Percentiles rank a stretch among this genome's conserved stretches.
Evolutionary conservation across 768 basidiomycete genomes (phyloP).

Genomic region (Dictyophora rubrovolvata): DNA sequence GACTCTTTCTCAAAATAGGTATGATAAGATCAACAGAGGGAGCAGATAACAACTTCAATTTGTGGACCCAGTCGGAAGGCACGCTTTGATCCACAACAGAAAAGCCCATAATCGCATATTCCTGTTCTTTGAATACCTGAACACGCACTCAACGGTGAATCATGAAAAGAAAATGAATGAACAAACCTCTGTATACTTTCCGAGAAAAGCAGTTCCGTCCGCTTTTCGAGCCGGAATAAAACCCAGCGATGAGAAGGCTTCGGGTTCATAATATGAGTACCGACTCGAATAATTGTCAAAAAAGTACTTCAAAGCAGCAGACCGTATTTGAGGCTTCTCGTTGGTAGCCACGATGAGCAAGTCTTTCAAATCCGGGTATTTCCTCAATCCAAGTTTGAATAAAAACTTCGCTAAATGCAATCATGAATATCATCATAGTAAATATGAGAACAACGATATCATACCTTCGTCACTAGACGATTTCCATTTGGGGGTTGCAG

Average conservation of each 20-base stretch:
- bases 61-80: constrained; percentile 41
- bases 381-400: constrained; percentile 56
- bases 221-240: constrained; percentile 71
- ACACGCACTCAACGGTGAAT: not conserved
- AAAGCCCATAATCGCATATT: constrained; percentile 74
- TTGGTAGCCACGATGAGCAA: constrained; percentile 63
- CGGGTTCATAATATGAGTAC: constrained; percentile 52
- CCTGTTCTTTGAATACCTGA: constrained; percentile 60
- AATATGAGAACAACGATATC: constrained; percentile 5
- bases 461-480: constrained; percentile 77
- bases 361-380: constrained; percentile 55
- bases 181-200: constrained; percentile 54
- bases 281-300: constrained; percentile 57
- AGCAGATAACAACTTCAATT: constrained; percentile 59
- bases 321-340: constrained; percentile 37
- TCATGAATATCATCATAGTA: not conserved
- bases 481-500: constrained; percentile 66
- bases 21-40: constrained; percentile 58
- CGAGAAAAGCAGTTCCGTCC: constrained; percentile 39
- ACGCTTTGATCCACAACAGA: constrained; percentile 46
- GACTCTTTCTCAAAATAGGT: constrained; percentile 44
- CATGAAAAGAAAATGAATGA: not conserved
- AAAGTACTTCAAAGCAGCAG: constrained; percentile 69
- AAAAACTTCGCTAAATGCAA: constrained; percentile 60
- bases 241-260: constrained; percentile 43